These are phyloP conservation scores for Hanseniaspora vineae DNA, from an alignment of 805 yeast genomes.

Conservation along the genomic window DNA sequence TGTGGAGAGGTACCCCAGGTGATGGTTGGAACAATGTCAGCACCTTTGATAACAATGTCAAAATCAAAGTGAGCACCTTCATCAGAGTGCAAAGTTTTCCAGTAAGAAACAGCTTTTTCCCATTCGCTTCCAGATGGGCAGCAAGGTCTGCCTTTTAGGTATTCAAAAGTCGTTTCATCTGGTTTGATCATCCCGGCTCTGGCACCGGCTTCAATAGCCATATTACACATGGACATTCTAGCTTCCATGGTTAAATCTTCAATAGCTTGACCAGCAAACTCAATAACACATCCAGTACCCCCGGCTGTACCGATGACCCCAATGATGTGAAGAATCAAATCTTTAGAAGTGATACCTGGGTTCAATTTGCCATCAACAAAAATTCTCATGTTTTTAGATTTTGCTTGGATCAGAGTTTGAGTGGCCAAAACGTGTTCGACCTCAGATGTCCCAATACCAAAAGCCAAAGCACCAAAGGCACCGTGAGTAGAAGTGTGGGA, in stretches of 20 bases:
- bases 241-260: constrained; percentile 90
- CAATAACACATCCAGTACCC: constrained; percentile 95
- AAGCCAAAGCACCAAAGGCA: constrained; percentile 94
- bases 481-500: constrained; percentile 99
- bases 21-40: constrained; percentile 86
- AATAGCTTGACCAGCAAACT: constrained; percentile 93
- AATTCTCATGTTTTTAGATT: constrained; percentile 92
- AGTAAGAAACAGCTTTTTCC: constrained; percentile 86
- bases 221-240: constrained; percentile 97
- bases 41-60: constrained; percentile 68
- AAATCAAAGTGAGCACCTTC: constrained; percentile 82
- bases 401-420: constrained; percentile 87
- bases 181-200: constrained; percentile 99
- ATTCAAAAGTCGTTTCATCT: constrained; percentile 77
- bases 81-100: constrained; percentile 82
- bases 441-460: constrained; percentile 98
- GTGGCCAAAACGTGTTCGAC: constrained; percentile 98
- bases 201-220: constrained; percentile 99
- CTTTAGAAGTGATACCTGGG: constrained; percentile 93
- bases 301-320: constrained; percentile 98
- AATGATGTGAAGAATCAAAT: constrained; percentile 84
- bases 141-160: constrained; percentile 85
- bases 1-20: constrained; percentile 99
- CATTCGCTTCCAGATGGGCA: constrained; percentile 91
- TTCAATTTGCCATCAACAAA: constrained; percentile 69